These are phyloP conservation scores for Leavenworthia alabamica DNA, from an alignment of 345 rosid species.

Conservation along the genomic window DNA sequence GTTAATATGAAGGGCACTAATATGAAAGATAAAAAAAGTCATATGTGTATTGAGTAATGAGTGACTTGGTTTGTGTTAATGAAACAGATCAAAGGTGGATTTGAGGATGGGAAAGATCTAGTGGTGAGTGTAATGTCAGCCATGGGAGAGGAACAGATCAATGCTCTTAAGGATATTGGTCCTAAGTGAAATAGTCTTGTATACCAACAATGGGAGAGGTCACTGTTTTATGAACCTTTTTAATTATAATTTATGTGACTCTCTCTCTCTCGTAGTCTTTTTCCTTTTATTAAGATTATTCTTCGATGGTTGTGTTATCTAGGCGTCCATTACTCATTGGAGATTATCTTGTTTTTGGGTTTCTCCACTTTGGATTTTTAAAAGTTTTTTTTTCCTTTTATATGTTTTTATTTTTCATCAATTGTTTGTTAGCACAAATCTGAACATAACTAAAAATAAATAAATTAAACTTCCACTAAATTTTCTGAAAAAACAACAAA, in stretches of 20 bases:
- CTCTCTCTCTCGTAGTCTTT: not conserved
- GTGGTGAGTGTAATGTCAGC: conserved; percentile 71
- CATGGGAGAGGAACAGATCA: conserved; percentile 86
- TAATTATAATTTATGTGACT: not conserved
- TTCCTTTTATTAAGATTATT: not conserved
- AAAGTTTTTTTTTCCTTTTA: no score
- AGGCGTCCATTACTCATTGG: not conserved
- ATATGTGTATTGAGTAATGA: no score
- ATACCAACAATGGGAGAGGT: not conserved
- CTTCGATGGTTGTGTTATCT: no score
- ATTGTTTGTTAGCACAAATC: no score
- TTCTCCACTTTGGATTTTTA: not conserved
- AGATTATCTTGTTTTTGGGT: not conserved
- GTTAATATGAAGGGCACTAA: no score
- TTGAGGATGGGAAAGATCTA: conserved; percentile 62
- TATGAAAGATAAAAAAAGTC: no score
- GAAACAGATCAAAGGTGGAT: conserved; percentile 57
- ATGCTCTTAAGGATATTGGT: conserved; percentile 66
- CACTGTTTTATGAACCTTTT: conserved; percentile 19
- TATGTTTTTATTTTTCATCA: no score
- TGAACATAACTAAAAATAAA: not conserved
- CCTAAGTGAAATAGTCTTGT: conserved; percentile 32
- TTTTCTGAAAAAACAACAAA: no score
- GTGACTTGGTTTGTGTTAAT: not conserved
- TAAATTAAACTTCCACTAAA: not conserved